Evolutionary conservation across 1,284 basidiomycete genomes (phyloP), one percentile per base, ranked within the genome.

Genomic region (Moesziomyces sp.): DNA sequence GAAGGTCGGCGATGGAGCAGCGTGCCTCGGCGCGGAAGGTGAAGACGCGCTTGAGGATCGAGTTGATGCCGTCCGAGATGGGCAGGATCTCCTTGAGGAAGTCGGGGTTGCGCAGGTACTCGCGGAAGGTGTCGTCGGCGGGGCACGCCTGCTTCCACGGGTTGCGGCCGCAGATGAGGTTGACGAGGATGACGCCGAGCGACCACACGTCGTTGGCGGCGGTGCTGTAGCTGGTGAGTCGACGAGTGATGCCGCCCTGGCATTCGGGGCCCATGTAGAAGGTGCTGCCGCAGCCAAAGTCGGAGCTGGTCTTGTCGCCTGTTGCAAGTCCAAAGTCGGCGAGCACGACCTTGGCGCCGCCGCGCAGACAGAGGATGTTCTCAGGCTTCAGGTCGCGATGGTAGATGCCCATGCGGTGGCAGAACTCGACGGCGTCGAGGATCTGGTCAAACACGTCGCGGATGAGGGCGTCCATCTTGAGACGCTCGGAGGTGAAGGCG

Each of bases 201-300:
- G 94, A 91, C 96, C 96, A 98, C 64, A 97, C 88, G 82, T 98
- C 95, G 83, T 90, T 91, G 50, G 78, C 77, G 14, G 81, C 80
- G 19, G 93, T 91, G 48, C 89, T 91, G 86, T 93, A 96, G 24
- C 81, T 88, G 86, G 85, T 89, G 16, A 87, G 80, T 9, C 85
- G 83, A 18, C 50, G 64, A 7, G 66, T 70, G 64, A 90, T 87
- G 68, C 92, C 93, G 56, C 94, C 94, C 85, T 96, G 93, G 84
- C 95, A 97, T 86, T 98, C 96, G 84, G 94, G 93, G 84, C 92
- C 92, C 93, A 95, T 95, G 86, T 97, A 97, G 85, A 96, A 97
- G 21, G 94, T 91, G 80, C 92, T 94, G 55, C 96, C 96, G 56
- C 94, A 97, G 71, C 94, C 91, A 87, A 97, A 98, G 85, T 98